These are phyloP conservation scores for Glycine tomentella DNA, from an alignment of 306 rosid genomes.

Conservation along the genomic window DNA sequence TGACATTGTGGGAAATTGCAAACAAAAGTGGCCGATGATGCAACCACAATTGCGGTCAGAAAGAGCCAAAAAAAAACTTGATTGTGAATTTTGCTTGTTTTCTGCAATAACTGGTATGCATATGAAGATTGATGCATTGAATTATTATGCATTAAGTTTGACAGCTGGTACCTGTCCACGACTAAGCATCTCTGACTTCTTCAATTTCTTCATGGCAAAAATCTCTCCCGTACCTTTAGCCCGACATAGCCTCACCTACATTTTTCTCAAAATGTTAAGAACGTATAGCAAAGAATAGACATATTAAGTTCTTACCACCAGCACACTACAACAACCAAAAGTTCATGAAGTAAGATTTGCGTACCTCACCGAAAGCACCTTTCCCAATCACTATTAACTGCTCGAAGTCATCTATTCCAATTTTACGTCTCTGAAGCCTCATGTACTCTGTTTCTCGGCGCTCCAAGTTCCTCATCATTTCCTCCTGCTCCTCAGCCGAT, in stretches of 20 bases:
- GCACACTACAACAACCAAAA: constrained; percentile 12
- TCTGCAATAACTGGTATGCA: background rate
- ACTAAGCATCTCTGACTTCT: constrained; percentile 98
- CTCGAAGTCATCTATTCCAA: constrained; percentile 97
- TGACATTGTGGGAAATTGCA: background rate
- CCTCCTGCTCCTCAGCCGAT: constrained; percentile 86
- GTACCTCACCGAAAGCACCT: constrained; percentile 99
- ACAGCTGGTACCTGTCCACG: constrained; percentile 86
- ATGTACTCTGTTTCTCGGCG: constrained; percentile 90
- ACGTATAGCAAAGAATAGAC: background rate
- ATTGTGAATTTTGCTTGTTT: constrained; percentile 13
- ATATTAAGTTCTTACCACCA: background rate
- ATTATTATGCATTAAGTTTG: background rate
- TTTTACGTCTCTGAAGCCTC: constrained; percentile 94
- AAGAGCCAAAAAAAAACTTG: background rate
- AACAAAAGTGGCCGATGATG: background rate
- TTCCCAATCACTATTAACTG: constrained; percentile 90
- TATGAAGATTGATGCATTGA: constrained; percentile 10
- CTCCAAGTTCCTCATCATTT: constrained; percentile 92
- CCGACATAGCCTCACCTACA: constrained; percentile 90
- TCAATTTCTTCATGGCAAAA: constrained; percentile 96
- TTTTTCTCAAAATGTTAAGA: constrained; percentile 21
- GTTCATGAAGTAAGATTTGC: background rate
- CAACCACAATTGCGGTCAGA: background rate
- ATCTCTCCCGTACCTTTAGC: constrained; percentile 85